Base-by-base conservation (phyloP, 371 early-diverging fungal genomes). In the Saksenaea vasiformis region DNA sequence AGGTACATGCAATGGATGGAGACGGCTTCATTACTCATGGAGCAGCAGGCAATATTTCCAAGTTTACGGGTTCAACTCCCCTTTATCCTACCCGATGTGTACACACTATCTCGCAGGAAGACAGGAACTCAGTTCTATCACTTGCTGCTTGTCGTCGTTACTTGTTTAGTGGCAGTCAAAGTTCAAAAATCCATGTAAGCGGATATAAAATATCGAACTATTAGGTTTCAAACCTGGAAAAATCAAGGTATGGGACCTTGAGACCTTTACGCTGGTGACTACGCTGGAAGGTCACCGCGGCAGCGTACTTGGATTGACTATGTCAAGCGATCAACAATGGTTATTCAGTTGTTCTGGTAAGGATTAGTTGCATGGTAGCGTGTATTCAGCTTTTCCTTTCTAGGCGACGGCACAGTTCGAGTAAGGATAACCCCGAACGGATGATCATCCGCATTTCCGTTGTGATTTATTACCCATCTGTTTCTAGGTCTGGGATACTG, bases 331-430 rank as follows among this genome's bases (percentile, higher is more conserved):
- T 54, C 77, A 82, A 54, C 70, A 74, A 44, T 79, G 82, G 69
- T 67, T 93, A 31, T 91, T 88, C 60, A 90, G 91, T 66, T 90
- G 86, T 24, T 90, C 91, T 34, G 90, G 88, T 85, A 73, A n/a
- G 66, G 28, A 55, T 0, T 7, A 31, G 14, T 15, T 24, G 24
- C 19, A 22, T 31, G 3, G 5, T 34, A 1, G 14, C 56, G 7
- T 13, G n/a, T 24, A 26, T 56, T 57, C 53, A 58, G 56, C 39
- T n/a, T 56, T 31, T 54, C 44, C 41, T 15, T 26, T 62, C 17
- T 69, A 87, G 85, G 89, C 24, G 91, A 92, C 62, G 87, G 90
- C 15, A 88, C 85, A 0, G 84, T 91, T 41, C 77, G 90, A 59
- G 85, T 86, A 74, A 56, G 61, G 61, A 44, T 34, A 19, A 19